Base-by-base conservation (phyloP, 768 basidiomycete species). In the Termitomyces heimii region DNA sequence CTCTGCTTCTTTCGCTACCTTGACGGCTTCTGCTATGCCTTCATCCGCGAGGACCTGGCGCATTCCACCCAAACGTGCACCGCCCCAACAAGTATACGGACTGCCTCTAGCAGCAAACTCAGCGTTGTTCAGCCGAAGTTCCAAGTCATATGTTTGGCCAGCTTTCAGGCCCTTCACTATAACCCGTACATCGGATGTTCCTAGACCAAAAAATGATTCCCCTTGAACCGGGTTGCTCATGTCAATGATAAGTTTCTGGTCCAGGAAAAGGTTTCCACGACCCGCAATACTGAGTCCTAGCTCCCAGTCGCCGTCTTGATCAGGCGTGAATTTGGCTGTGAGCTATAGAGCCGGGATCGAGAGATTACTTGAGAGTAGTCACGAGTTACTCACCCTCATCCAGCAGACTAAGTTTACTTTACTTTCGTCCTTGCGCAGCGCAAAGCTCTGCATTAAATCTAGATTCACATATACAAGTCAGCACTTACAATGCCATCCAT, bases 241-340 rank as follows among this genome's bases (percentile, higher is more conserved):
- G 59, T 82, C 79, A 44, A 82, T 72, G 53, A 77, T 57, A 16
- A 79, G 70, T 39, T 77, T 70, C 22, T 72, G 67, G 59, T 84
- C 75, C 50, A 86, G 58, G 71, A 78, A 85, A 22, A 86, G 68
- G 61, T 77, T 80, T 24, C 75, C 79, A 6, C 63, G 54, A 22
- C 79, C 79, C 16, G 77, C 74, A 47, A 77, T 60, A 61, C 68
- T 76, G 53, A 80, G 63, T 3, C 77, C 78, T 48, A 86, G 67
- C 54, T 81, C 77, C 72, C 78, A 76, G 64, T 82, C 73, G 24
- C 81, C 74, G 66, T 75, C 67, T 72, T 82, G 73, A 64, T 83
- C 74, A 37, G 82, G 82, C 31, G 71, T 68, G 67, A 83, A 80
- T 32, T 65, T 73, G 6, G 77, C 67, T 6, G 72, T 69, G 49